Percentiles rank a stretch among this genome's conserved stretches.
phyloP scores from a whole-genome alignment of 148 eudicot species.

The Camellia japonica region DNA sequence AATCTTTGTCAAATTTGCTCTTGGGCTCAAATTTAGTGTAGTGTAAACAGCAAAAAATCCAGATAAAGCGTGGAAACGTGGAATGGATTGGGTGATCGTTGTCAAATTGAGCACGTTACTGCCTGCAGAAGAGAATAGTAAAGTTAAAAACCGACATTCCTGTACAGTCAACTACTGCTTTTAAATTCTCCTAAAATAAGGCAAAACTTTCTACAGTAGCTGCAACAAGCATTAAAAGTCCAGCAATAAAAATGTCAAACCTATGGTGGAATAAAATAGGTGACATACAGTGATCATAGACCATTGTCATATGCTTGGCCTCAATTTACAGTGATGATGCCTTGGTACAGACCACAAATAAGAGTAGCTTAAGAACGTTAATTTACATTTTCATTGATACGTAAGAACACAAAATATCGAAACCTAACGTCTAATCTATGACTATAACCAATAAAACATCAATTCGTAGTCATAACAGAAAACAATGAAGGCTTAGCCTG shows the following conservation, averaged over 20 bases:
- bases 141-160: neutral
- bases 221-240: neutral
- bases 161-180: neutral
- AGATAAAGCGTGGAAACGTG: conserved; percentile 73
- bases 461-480: neutral
- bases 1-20: conserved; percentile 53
- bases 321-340: neutral
- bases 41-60: conserved; percentile 76
- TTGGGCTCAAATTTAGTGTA: conserved; percentile 46
- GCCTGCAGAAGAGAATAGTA: conserved; percentile 36
- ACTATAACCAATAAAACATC: neutral
- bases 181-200: neutral
- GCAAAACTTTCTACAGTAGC: neutral
- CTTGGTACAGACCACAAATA: neutral
- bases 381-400: too few species aligned
- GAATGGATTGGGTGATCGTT: conserved; percentile 18
- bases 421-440: too few species aligned
- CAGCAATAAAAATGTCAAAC: neutral
- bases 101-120: conserved; percentile 21
- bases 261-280: neutral
- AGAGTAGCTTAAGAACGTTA: too few species aligned
- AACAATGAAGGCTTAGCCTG: neutral
- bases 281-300: neutral
- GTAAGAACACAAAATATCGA: too few species aligned
- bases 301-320: neutral